Evolutionary conservation across 2,329 filamentous ascomycete genomes (phyloP).

Genomic region (Fusarium stilboides): DNA sequence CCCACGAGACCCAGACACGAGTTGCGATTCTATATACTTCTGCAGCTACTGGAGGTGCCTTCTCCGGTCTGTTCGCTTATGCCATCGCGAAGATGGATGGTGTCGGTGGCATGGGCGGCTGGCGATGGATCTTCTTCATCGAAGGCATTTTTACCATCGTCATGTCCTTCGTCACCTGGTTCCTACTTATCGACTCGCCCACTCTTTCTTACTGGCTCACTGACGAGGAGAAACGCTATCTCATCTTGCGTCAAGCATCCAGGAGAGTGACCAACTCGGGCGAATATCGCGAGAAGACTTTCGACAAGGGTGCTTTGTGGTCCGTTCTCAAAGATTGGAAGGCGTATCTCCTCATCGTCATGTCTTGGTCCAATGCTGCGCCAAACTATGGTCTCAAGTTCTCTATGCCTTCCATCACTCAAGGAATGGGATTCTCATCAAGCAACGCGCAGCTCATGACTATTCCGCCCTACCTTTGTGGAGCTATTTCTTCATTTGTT

Average conservation of each 20-base stretch:
- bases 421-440: slow-evolving; percentile 58
- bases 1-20: slow-evolving; percentile 48
- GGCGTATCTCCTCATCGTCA: slow-evolving; percentile 57
- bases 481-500: slow-evolving; percentile 43
- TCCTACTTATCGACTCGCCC: slow-evolving; percentile 59
- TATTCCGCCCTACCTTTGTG: slow-evolving; percentile 54
- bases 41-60: slow-evolving; percentile 43
- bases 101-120: slow-evolving; percentile 28
- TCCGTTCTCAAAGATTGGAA: slow-evolving; percentile 51
- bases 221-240: slow-evolving; percentile 41
- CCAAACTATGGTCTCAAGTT: slow-evolving; percentile 53
- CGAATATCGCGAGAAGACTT: slow-evolving; percentile 32
- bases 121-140: slow-evolving; percentile 50
- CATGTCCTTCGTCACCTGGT: slow-evolving; percentile 61
- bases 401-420: slow-evolving; percentile 56
- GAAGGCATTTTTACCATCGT: slow-evolving; percentile 52
- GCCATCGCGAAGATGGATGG: slow-evolving; percentile 45
- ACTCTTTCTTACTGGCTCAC: slow-evolving; percentile 37
- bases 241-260: slow-evolving; percentile 32
- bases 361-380: slow-evolving; percentile 58
- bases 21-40: slow-evolving; percentile 53
- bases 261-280: slow-evolving; percentile 28
- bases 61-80: slow-evolving; percentile 45
- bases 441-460: slow-evolving; percentile 51
- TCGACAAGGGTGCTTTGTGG: slow-evolving; percentile 25